phyloP scores from a whole-genome alignment of 192 early-diverging fungal genomes.

The Coemansia sp. region DNA sequence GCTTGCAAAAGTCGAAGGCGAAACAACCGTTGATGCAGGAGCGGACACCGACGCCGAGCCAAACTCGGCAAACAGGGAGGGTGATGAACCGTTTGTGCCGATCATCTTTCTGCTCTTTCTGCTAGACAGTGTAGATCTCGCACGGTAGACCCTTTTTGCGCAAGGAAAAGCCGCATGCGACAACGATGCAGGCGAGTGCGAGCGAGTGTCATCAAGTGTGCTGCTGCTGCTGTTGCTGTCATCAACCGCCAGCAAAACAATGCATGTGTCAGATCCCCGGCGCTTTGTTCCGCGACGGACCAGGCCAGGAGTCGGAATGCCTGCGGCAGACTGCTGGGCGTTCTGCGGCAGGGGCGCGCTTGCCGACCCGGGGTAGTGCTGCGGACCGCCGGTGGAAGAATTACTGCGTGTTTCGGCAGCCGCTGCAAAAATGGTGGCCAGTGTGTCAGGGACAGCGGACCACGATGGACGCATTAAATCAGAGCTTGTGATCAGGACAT shows the following conservation, averaged over 20 bases:
- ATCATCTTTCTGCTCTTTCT: conserved; percentile 8
- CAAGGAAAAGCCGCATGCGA: background rate
- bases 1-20: background rate
- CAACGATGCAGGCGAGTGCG: background rate
- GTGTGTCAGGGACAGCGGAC: conserved; percentile 4
- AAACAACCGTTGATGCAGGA: background rate
- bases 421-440: conserved; percentile 2
- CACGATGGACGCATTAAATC: conserved; percentile 4
- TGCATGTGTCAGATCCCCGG: conserved; percentile 47
- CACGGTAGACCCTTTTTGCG: conserved; percentile 9
- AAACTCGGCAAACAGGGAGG: conserved; percentile 9
- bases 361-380: conserved; percentile 2
- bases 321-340: background rate
- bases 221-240: background rate
- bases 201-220: background rate
- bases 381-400: background rate
- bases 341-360: background rate
- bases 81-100: conserved; percentile 1
- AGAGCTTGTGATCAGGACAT: conserved; percentile 9
- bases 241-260: conserved; percentile 34
- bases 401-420: conserved; percentile 4
- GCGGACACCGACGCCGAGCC: conserved; percentile 2
- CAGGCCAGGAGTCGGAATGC: background rate
- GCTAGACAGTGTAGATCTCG: conserved; percentile 5
- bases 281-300: conserved; percentile 43